These are phyloP conservation scores for Lactarius sanguifluus DNA, from an alignment of 768 basidiomycete genomes.

Conservation along the genomic window DNA sequence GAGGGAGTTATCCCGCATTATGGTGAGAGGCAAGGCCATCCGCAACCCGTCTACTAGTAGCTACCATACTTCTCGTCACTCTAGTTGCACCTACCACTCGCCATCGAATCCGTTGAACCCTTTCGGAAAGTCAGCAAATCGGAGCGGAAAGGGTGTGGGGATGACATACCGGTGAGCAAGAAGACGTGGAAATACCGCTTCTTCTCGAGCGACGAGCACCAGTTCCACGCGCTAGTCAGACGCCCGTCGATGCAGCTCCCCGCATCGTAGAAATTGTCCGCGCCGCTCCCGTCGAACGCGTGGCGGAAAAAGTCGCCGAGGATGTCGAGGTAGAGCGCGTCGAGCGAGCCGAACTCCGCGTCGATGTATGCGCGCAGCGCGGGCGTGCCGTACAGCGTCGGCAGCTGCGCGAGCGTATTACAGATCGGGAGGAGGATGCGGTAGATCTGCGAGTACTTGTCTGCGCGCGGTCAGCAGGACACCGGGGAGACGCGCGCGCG, in stretches of 20 bases:
- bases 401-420: conserved; percentile 75
- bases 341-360: conserved; percentile 75
- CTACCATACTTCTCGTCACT: neutral
- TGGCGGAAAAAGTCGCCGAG: conserved; percentile 84
- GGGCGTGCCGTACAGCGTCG: conserved; percentile 62
- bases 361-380: conserved; percentile 76
- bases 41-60: conserved; percentile 2
- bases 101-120: conserved; percentile 87
- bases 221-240: conserved; percentile 89
- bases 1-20: neutral
- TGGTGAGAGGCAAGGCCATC: neutral
- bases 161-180: conserved; percentile 63
- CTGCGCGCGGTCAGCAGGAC: conserved; percentile 32
- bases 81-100: conserved; percentile 67
- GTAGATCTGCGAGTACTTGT: conserved; percentile 92
- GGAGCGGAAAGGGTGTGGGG: no score
- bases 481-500: neutral
- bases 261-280: conserved; percentile 88
- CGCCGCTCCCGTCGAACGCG: conserved; percentile 88
- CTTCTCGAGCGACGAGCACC: conserved; percentile 85
- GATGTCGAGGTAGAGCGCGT: conserved; percentile 68
- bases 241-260: conserved; percentile 84
- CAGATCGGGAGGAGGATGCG: conserved; percentile 86
- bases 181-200: conserved; percentile 82
- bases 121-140: conserved; percentile 32